Conservation (phyloP, 169 alveolate genomes). For the Eimeria maxima region DNA sequence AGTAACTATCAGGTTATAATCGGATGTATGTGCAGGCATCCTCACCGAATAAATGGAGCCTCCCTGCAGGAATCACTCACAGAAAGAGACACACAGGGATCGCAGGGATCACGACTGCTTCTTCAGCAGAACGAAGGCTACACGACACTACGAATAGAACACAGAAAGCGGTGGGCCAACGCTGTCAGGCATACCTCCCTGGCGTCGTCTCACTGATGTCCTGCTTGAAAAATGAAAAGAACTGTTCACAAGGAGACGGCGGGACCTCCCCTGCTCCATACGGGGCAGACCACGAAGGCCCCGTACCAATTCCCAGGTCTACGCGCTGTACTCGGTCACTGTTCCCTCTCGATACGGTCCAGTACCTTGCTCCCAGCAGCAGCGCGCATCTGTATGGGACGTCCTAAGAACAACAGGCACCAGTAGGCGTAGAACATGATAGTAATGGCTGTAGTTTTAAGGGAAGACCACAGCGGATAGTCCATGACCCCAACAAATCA, state of each 20-base stretch:
- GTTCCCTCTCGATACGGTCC: conserved; percentile 20
- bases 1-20: too few species aligned
- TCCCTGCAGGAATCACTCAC: conserved; percentile 44
- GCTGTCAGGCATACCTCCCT: neutral
- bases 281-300: neutral
- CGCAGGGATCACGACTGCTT: neutral
- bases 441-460: too few species aligned
- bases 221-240: conserved; percentile 40
- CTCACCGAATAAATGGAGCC: conserved; percentile 60
- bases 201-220: conserved; percentile 16
- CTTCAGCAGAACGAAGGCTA: neutral
- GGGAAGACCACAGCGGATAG: too few species aligned
- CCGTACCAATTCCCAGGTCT: conserved; percentile 33
- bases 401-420: neutral
- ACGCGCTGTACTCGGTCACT: conserved; percentile 37
- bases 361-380: conserved; percentile 57
- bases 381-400: conserved; percentile 35
- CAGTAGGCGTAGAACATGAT: too few species aligned
- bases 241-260: neutral
- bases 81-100: neutral
- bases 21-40: neutral
- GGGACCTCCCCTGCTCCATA: neutral
- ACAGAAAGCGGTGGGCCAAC: neutral
- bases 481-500: neutral
- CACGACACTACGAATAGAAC: neutral